Evolutionary conservation across 2,329 filamentous ascomycete genomes (phyloP).

Genomic region (Chaetoscypha palmicola): DNA sequence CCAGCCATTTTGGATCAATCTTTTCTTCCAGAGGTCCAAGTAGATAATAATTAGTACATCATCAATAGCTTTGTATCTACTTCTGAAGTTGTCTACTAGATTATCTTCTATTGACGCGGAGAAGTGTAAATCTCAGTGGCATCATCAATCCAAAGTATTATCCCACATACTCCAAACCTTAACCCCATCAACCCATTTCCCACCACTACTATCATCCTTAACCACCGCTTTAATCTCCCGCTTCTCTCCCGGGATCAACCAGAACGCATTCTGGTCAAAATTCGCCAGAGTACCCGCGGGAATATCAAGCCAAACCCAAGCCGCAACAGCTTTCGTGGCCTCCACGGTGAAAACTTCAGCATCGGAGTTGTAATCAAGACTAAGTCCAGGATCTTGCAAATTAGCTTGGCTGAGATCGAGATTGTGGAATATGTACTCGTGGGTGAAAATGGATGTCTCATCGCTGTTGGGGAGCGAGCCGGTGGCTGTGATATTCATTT

Average conservation of each 20-base stretch:
- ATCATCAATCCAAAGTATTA: constrained; percentile 13
- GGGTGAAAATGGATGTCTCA: constrained; percentile 10
- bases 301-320: constrained; percentile 22
- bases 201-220: constrained; percentile 10
- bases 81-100: too few species aligned
- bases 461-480: constrained; percentile 15
- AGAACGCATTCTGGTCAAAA: constrained; percentile 20
- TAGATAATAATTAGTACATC: too few species aligned
- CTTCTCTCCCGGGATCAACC: constrained; percentile 16
- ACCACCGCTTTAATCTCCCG: constrained; percentile 11
- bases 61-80: too few species aligned
- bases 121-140: too few species aligned
- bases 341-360: constrained; percentile 14
- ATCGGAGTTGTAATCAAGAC: constrained; percentile 4
- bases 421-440: constrained; percentile 18
- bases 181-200: constrained; percentile 13
- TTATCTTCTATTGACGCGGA: too few species aligned
- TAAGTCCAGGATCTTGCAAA: constrained; percentile 13
- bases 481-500: constrained; percentile 17
- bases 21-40: too few species aligned
- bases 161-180: constrained; percentile 20
- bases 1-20: too few species aligned
- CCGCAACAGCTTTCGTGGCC: constrained; percentile 17
- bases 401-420: constrained; percentile 11
- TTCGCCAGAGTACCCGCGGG: constrained; percentile 16